Base-by-base conservation (phyloP, 768 basidiomycete genomes). In the Podaxis carcinomalis region DNA sequence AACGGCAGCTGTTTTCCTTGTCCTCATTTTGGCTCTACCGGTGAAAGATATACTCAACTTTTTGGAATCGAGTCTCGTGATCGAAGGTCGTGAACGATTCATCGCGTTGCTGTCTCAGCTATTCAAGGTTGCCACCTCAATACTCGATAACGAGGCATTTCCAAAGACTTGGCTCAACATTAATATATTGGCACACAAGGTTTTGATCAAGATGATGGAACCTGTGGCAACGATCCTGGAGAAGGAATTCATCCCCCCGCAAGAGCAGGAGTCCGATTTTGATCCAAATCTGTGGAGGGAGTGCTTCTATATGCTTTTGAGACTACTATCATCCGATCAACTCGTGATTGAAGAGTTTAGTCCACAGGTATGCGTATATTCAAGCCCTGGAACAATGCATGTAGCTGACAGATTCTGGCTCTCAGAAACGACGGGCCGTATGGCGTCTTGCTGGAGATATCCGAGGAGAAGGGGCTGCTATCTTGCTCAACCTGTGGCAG, bases 401-500 rank as follows among this genome's bases (percentile, higher is more conserved):
- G 27, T 36, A 25, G 46, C 51, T n/a, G 55, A 57, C n/a, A 36
- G 39, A 50, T 39, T 21, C 16, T 42, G 40, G 14, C 35, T 42
- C 54, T 56, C 61, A 97, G 92, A 93, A 93, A 87, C 90, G 94
- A 44, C 87, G 95, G 46, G 92, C 95, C 2, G 92, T 95, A 9
- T 98, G 95, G 95, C 85, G 93, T 39, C 83, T 98, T n/a, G 93
- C 92, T 4, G 95, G 95, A 27, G 96, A 98, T 74, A 86, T 98
- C 67, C 85, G 96, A 23, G 95, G 94, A 9, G 92, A 96, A 71
- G 95, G 94, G 14, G 90, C 94, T 1, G 77, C 83, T 5, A 86
- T 96, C 59, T 72, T 98, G 49, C 73, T 89, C 14, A 85, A 81
- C 35, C 75, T 95, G 4, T 98, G 96, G 96, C 85, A 90, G 67